phyloP scores from a whole-genome alignment of 2,329 filamentous ascomycete species.

The Emericellopsis cladophorae region DNA sequence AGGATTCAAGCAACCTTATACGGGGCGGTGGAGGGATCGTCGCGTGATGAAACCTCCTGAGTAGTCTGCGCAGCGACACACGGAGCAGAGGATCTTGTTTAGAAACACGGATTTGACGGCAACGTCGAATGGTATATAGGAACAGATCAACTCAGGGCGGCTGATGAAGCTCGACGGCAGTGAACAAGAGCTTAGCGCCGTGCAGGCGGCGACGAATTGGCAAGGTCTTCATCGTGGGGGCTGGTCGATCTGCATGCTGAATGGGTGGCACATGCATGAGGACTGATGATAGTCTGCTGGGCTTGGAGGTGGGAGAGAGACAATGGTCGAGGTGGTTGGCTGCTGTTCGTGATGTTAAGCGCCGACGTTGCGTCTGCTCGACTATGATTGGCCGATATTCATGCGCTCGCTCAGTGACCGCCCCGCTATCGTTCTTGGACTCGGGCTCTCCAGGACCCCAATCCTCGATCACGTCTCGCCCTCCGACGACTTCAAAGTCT shows the following conservation, averaged over 20 bases:
- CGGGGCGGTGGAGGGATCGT: constrained; percentile 8
- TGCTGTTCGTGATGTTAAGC: constrained; percentile 23
- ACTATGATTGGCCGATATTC: constrained; percentile 1
- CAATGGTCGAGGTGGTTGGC: constrained; percentile 15
- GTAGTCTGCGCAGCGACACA: constrained; percentile 31
- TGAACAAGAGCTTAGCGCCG: constrained; percentile 25
- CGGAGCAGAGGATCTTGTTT: constrained; percentile 20
- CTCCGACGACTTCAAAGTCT: no score
- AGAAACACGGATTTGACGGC: constrained; percentile 29
- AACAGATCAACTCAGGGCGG: constrained; percentile 17
- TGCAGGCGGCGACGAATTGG: not conserved
- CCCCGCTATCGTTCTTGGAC: no score
- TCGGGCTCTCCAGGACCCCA: no score
- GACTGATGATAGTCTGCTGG: constrained; percentile 15
- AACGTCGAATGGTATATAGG: constrained; percentile 39
- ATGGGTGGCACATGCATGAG: constrained; percentile 24
- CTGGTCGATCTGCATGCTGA: constrained; percentile 5
- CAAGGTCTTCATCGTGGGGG: not conserved
- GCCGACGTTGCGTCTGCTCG: constrained; percentile 11
- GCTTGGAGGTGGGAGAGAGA: constrained; percentile 21
- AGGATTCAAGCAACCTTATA: not conserved
- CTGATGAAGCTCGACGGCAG: constrained; percentile 29
- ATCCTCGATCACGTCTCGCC: no score
- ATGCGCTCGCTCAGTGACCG: not conserved
- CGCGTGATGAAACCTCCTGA: constrained; percentile 28